These are phyloP conservation scores for Pleurotus tuoliensis DNA, from an alignment of 768 basidiomycete genomes.

Conservation along the genomic window DNA sequence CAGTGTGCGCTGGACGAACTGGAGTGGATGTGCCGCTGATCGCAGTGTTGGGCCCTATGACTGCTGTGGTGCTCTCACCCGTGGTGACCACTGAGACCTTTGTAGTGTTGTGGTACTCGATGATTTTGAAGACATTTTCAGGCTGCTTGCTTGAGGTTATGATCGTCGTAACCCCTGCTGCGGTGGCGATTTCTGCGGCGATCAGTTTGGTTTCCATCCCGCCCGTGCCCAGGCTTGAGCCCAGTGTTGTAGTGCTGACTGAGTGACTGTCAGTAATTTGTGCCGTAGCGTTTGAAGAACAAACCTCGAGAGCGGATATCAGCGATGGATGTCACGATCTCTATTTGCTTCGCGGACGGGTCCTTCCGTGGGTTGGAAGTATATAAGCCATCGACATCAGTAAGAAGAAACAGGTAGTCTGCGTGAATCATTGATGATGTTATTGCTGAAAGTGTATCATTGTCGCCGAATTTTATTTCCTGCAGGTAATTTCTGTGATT, in stretches of 20 bases:
- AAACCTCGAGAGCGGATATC: slow-evolving; percentile 78
- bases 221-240: slow-evolving; percentile 91
- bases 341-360: slow-evolving; percentile 73
- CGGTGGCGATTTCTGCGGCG: slow-evolving; percentile 95
- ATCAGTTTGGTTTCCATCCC: slow-evolving; percentile 99
- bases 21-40: slow-evolving; percentile 14
- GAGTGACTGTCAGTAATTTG: slow-evolving; percentile 7
- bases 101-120: slow-evolving; percentile 64
- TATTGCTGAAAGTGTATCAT: slow-evolving; percentile 96
- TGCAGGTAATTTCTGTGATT: slow-evolving; percentile 22
- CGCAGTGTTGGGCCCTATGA: slow-evolving; percentile 14
- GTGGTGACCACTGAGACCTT: slow-evolving; percentile 34
- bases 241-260: slow-evolving; percentile 93
- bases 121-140: slow-evolving; percentile 70
- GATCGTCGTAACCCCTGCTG: slow-evolving; percentile 89
- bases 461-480: slow-evolving; percentile 99
- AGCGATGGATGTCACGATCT: slow-evolving; percentile 78
- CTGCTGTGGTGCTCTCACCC: slow-evolving; percentile 22
- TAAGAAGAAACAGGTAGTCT: slow-evolving; percentile 93
- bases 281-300: slow-evolving; percentile 10
- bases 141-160: slow-evolving; percentile 84
- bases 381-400: slow-evolving; percentile 95
- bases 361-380: slow-evolving; percentile 94
- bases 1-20: slow-evolving; percentile 74
- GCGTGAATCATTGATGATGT: slow-evolving; percentile 97